Evolutionary conservation across 78 protist species (phyloP).

Genomic region (Chrysochromulina tobinii): DNA sequence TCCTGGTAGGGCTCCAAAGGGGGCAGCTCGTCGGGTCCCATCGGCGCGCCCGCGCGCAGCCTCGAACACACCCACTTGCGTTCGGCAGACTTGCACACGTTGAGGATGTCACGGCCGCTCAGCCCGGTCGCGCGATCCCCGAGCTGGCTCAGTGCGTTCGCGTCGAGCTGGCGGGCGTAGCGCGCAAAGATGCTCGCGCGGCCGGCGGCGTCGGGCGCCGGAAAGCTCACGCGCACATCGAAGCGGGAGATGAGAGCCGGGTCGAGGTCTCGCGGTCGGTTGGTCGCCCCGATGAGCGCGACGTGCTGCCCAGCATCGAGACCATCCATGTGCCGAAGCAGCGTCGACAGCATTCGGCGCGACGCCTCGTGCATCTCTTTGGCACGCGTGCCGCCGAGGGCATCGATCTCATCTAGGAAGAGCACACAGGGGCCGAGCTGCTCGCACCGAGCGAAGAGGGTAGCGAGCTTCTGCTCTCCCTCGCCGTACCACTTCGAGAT

Average conservation of each 20-base stretch:
- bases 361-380: too few species aligned
- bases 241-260: background rate
- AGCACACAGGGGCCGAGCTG: too few species aligned
- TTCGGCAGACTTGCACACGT: background rate
- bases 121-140: background rate
- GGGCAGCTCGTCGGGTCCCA: too few species aligned
- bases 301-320: background rate
- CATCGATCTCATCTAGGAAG: too few species aligned
- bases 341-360: too few species aligned
- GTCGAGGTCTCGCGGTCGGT: constrained; percentile 8
- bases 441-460: too few species aligned
- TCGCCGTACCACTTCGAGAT: background rate
- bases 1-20: too few species aligned
- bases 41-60: background rate
- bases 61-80: background rate
- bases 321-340: background rate
- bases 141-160: background rate
- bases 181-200: background rate
- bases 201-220: background rate
- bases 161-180: background rate
- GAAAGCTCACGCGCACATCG: background rate
- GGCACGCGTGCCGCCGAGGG: too few species aligned
- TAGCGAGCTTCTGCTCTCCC: too few species aligned
- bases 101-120: background rate
- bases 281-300: background rate